Evolutionary conservation across 345 rosid species (phyloP).

Genomic region (Eucalyptus pauciflora): DNA sequence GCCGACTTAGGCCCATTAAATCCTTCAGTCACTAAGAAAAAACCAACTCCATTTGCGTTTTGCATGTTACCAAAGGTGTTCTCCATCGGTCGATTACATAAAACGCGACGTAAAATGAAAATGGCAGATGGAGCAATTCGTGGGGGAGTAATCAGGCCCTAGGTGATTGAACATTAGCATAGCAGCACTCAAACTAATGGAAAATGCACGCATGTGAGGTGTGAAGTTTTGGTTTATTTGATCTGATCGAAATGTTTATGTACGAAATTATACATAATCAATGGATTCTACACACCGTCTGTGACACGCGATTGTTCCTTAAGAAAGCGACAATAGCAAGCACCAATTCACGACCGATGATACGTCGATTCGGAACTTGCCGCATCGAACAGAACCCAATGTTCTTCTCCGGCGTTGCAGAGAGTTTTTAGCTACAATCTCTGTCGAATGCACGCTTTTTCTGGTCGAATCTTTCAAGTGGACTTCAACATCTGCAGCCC

Average conservation of each 20-base stretch:
- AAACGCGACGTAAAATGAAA: neutral
- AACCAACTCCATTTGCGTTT: neutral
- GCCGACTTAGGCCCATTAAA: no score
- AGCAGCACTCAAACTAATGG: neutral
- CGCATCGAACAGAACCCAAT: neutral
- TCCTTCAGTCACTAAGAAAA: neutral
- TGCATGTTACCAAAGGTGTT: neutral
- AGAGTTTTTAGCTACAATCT: neutral
- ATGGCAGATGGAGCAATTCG: neutral
- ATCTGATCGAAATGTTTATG: neutral
- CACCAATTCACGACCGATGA: neutral
- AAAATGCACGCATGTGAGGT: neutral
- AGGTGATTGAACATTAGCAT: neutral
- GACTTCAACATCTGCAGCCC: neutral
- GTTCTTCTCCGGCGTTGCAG: neutral
- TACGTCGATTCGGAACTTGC: neutral
- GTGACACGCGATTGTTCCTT: neutral
- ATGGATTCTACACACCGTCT: no score
- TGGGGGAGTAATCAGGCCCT: neutral
- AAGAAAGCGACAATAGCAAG: neutral
- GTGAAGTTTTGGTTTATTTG: neutral
- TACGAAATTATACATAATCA: neutral
- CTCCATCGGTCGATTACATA: neutral
- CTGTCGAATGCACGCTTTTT: neutral
- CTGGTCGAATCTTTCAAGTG: neutral